phyloP scores from a whole-genome alignment of 371 early-diverging fungal species.

The Zychaea mexicana region DNA sequence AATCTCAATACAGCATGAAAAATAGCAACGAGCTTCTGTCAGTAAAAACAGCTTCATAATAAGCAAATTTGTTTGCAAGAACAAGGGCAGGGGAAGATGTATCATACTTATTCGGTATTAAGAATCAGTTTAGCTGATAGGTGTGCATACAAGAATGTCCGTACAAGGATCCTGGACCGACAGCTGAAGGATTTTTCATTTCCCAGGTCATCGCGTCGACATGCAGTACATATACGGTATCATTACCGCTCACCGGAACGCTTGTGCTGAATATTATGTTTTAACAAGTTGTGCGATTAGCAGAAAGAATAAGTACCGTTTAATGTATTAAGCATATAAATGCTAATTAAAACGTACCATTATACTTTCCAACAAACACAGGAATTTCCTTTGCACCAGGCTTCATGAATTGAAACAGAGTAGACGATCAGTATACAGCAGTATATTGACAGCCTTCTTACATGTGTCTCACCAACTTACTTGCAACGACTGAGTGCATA shows the following conservation, averaged over 20 bases:
- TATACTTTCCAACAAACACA: not conserved
- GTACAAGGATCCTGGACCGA: not conserved
- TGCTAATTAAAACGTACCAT: not conserved
- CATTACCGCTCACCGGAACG: not conserved
- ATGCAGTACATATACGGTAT: not conserved
- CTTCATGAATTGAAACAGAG: not conserved
- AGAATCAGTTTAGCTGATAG: not conserved
- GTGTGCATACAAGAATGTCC: not conserved
- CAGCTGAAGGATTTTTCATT: not conserved
- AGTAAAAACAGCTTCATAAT: not conserved
- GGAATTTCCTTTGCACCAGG: not conserved
- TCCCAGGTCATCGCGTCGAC: not conserved
- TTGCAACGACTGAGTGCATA: not conserved
- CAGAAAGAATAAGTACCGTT: not conserved
- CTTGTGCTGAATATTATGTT: not conserved
- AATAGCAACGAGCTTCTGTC: not conserved
- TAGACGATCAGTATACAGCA: not conserved
- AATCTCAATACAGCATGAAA: not conserved
- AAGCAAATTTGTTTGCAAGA: not conserved
- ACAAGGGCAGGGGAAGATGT: not conserved
- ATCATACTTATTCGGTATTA: not conserved
- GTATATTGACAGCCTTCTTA: not conserved
- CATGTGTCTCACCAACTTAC: not conserved
- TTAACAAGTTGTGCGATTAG: not conserved
- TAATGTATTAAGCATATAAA: not conserved